Base-by-base conservation (phyloP, 352 stramenopile genomes). In the Plasmopara viticola region DNA sequence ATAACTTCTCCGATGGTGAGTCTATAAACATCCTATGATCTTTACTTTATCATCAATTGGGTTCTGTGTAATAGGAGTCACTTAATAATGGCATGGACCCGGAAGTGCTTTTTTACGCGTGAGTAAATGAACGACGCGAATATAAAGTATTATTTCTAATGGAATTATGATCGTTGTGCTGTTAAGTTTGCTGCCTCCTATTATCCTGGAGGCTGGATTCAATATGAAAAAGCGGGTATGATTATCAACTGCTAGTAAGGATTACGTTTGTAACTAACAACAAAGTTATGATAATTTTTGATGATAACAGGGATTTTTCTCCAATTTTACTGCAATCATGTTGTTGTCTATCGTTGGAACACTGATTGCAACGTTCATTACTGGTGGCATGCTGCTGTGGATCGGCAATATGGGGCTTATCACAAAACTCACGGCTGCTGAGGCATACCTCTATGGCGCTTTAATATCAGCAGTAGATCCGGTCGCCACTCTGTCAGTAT, bases 401-500 rank as follows among this genome's bases (percentile, higher is more conserved):
- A 62, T 90, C 37, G 86, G 80, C 10, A 66, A 95, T 14, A 63
- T 86, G 45, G 63, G 72, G 0, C 33, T 84, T 9, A 81, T 87
- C 57, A 96, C 93, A 17, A 64, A 84, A 47, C 62, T 96, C 28
- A 90, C 80, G 6, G 77, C 92, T 3, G 71, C 88, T 1, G 92
- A 98, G 62, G 78, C 88, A 0, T 86, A 97, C 44, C 63, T 96
- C 3, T 98, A 97, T 60, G 90, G 91, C 14, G 74, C 89, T 13
- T 63, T 98, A 4, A 96, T 98, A 49, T 96, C 86, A 14, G 87
- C 92, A 0, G 95, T 97, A 5, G 94, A 98, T 60, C 90, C 94
- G 5, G 91, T 98, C 2, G 87, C 89, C 15, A 97, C 90, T 12
- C 60, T 98, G 4, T 93, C 87, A 0, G 87, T 97, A 4, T 97